Percentiles rank a stretch among this genome's conserved stretches.
phyloP scores from a whole-genome alignment of 2,329 filamentous ascomycete species.

The Pseudogymnoascus sp. region DNA sequence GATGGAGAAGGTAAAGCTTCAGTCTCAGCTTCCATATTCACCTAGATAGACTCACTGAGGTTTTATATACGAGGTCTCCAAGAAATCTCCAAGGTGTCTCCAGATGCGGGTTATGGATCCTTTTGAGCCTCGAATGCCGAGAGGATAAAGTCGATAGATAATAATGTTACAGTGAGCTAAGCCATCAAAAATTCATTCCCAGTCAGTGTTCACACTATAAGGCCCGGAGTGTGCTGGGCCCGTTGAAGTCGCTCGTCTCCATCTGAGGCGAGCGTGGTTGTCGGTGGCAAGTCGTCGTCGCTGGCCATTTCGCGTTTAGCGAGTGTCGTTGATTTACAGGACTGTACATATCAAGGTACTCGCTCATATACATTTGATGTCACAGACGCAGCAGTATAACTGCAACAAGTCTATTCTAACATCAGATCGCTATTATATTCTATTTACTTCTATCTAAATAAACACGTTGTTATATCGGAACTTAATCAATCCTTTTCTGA shows the following conservation, averaged over 20 bases:
- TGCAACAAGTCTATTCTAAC: neutral
- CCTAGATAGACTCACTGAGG: neutral
- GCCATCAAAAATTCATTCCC: neutral
- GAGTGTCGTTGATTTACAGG: slow-evolving; percentile 3
- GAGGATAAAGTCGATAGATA: neutral
- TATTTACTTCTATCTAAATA: neutral
- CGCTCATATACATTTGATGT: neutral
- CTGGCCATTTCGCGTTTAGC: slow-evolving; percentile 1
- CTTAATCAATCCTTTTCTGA: neutral
- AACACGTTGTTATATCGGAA: neutral
- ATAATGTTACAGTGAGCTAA: neutral
- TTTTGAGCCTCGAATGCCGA: neutral
- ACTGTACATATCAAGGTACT: neutral
- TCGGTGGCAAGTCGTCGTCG: neutral
- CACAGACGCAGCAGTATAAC: neutral
- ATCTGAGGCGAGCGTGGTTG: neutral
- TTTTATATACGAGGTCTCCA: neutral
- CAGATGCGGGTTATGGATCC: neutral
- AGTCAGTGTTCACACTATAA: neutral
- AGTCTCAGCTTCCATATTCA: neutral
- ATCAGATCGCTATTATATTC: neutral
- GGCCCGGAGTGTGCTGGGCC: neutral
- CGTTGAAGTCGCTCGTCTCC: neutral
- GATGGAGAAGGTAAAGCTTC: neutral
- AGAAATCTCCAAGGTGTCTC: too few species aligned